Conservation (phyloP, 2,329 filamentous ascomycete genomes). For the Mariannaea sp. region DNA sequence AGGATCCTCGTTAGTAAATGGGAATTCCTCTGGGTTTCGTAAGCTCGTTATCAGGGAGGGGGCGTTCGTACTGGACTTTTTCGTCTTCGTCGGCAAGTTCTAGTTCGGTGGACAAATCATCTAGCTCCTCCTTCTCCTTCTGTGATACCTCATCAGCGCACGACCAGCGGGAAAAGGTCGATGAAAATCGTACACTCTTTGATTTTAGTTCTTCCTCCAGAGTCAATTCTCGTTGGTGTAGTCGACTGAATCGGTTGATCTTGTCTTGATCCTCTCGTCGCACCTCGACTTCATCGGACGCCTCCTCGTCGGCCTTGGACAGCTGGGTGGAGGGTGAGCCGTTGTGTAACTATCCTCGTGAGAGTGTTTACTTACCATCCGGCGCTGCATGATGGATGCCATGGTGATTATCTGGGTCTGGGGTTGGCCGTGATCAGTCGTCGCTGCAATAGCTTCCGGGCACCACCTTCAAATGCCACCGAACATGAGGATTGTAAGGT, state of each 20-base stretch:
- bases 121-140: conserved; percentile 98
- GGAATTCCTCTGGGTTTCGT: neutral
- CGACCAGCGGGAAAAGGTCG: too few species aligned
- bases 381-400: conserved; percentile 59
- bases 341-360: fast-evolving
- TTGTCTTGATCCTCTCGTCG: conserved; percentile 97
- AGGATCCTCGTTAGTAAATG: conserved; percentile 1
- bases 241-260: conserved; percentile 95
- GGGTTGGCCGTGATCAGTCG: conserved; percentile 22
- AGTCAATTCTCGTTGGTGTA: conserved; percentile 82
- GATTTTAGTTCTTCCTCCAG: conserved; percentile 79
- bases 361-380: conserved; percentile 55
- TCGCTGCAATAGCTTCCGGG: conserved; percentile 21
- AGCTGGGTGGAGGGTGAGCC: conserved; percentile 62
- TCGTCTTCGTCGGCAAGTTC: conserved; percentile 97
- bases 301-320: conserved; percentile 88
- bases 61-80: conserved; percentile 74
- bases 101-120: conserved; percentile 88
- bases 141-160: conserved; percentile 47
- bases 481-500: conserved; percentile 25
- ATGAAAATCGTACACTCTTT: conserved; percentile 72
- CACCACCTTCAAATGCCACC: conserved; percentile 26
- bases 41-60: neutral
- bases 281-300: conserved; percentile 86
- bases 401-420: conserved; percentile 36